Base-by-base conservation (phyloP, 371 early-diverging fungal species). In the Scutellospora calospora region DNA sequence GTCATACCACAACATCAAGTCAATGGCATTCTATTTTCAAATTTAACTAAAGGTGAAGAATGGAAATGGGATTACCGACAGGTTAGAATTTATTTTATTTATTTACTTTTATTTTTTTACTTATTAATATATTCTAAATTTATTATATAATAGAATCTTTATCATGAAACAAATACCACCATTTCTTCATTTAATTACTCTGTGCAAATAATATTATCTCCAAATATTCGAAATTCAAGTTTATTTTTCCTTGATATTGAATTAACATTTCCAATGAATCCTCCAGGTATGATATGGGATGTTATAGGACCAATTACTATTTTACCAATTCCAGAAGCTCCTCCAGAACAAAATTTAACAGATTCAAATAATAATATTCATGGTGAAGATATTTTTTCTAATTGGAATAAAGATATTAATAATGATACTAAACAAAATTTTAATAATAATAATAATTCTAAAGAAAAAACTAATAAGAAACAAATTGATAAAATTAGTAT, bases 161-260 rank as follows among this genome's bases (percentile, higher is more conserved):
- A 55, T 35, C 29, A 55, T 33, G 54, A 74, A 27, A 18, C 52
- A 59, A 54, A 33, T 25, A 75, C 75, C 29, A 75, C 33, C 11
- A 38, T 59, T 27, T 57, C 75, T n/a, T 75, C 25, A 12, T 38
- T 76, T 27, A 14, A 20, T 18, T 76, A 60, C 25, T 41, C 76
- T 18, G n/a, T 60, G 35, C 60, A 76, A 76, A 45, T 76, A 2
- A 76, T 76, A 16, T 27, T 76, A 18, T 76, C 62, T 25, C 62
- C 60, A 16, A 76, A 60, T 45, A 76, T 76, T 59, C 55, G 60
- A 22, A 59, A 76, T 22, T 76, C 57, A 41, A 38, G 59, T 59
- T 59, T 59, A 41, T 76, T 60, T 25, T 76, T 59, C 41, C 25
- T 60, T 9, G 76, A 76, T 76, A 59, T 60, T 76, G 76, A 76